A percentile compares a stretch with the other conserved stretches of the same genome.
phyloP scores from a whole-genome alignment of 495 filamentous ascomycete species.

The Daldinia loculata region DNA sequence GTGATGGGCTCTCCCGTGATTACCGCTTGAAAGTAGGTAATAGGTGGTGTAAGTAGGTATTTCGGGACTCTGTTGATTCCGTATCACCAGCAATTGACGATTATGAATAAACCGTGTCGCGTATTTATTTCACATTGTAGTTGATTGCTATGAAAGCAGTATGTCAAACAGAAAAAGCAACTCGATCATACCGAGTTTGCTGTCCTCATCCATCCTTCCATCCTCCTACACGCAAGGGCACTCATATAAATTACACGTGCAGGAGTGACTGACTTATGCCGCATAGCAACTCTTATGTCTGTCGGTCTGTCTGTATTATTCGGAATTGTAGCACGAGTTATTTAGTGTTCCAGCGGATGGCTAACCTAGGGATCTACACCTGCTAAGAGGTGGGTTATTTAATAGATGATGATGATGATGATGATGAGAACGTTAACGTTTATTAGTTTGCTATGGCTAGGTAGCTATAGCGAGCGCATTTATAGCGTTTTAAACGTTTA shows the following conservation, averaged over 20 bases:
- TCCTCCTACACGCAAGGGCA: background rate
- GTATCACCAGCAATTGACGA: background rate
- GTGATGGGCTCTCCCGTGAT: background rate
- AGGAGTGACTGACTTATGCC: background rate
- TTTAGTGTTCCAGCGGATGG: background rate
- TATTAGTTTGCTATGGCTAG: too few relatives aligned
- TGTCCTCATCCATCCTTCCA: background rate
- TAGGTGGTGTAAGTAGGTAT: too few relatives aligned
- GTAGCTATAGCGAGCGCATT: too few relatives aligned
- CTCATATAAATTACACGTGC: background rate
- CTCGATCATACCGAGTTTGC: background rate
- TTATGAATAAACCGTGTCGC: background rate
- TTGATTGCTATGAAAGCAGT: too few relatives aligned
- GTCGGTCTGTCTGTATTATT: too few relatives aligned
- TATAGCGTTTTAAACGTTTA: too few relatives aligned
- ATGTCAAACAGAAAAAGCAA: background rate
- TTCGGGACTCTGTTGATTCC: background rate
- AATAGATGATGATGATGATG: too few relatives aligned
- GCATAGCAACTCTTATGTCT: background rate
- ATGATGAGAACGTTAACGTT: too few relatives aligned
- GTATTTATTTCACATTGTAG: too few relatives aligned
- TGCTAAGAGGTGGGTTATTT: background rate
- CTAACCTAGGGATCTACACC: background rate
- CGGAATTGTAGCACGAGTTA: background rate
- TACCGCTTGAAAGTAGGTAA: background rate